phyloP scores from a whole-genome alignment of 1,284 basidiomycete genomes.

The Marasmius fiardii region DNA sequence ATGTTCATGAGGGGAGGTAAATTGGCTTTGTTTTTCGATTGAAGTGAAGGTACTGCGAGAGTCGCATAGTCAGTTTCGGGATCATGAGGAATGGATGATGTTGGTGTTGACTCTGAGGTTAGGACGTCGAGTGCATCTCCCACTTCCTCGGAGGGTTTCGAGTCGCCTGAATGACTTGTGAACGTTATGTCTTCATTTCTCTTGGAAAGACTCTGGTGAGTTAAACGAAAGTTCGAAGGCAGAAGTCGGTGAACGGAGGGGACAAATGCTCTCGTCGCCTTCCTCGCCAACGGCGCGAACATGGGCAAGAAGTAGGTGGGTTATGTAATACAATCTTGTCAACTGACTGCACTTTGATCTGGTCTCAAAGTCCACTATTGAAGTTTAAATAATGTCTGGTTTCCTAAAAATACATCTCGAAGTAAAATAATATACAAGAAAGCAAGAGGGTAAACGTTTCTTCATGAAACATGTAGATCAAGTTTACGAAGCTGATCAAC shows the following conservation, averaged over 20 bases:
- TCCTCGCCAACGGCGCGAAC: not conserved
- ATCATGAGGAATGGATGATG: not conserved
- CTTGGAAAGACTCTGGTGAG: not conserved
- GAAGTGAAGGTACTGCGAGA: not conserved
- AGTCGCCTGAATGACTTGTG: too few relatives aligned
- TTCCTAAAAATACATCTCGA: too few relatives aligned
- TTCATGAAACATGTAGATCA: not conserved
- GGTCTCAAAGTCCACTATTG: too few relatives aligned
- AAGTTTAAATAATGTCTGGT: too few relatives aligned
- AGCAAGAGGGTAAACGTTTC: too few relatives aligned
- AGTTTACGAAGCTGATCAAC: conserved; percentile 6
- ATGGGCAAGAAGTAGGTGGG: not conserved
- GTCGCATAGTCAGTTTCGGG: not conserved
- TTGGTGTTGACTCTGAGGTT: too few relatives aligned
- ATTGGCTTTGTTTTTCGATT: conserved; percentile 5
- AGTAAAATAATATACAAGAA: too few relatives aligned
- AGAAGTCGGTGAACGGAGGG: not conserved
- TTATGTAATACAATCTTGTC: too few relatives aligned
- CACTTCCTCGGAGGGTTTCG: too few relatives aligned
- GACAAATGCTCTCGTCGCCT: not conserved
- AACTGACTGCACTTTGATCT: too few relatives aligned
- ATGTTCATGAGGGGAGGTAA: conserved; percentile 42
- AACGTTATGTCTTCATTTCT: not conserved
- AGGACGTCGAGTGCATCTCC: too few relatives aligned
- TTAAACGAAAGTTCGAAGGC: not conserved